Conservation (phyloP, 495 filamentous ascomycete genomes). For the Pyrenula massariospora region DNA sequence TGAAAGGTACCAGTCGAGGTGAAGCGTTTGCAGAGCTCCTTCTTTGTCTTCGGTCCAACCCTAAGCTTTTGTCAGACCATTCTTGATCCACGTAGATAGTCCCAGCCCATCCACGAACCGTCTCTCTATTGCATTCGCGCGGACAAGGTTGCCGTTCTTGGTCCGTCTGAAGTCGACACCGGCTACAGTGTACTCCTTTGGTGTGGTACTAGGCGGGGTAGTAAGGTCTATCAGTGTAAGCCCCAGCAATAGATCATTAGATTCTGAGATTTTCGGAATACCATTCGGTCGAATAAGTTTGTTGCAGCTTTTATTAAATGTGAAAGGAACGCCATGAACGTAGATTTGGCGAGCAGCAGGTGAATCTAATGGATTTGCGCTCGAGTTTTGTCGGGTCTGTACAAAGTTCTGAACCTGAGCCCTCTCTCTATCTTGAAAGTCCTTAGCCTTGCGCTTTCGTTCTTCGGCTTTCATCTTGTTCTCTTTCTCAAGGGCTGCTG, state of each 20-base stretch:
- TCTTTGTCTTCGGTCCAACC: constrained; percentile 51
- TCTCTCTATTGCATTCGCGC: constrained; percentile 36
- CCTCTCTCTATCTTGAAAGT: constrained; percentile 1
- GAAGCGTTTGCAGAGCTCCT: constrained; percentile 79
- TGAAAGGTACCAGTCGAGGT: constrained; percentile 75
- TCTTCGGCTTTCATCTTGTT: background rate
- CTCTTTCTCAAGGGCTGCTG: background rate
- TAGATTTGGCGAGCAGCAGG: constrained; percentile 49
- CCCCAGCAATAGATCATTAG: constrained; percentile 10
- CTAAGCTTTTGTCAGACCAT: constrained; percentile 16
- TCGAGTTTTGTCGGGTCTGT: constrained; percentile 17
- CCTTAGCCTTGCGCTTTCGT: background rate
- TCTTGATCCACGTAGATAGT: background rate
- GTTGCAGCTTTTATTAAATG: constrained; percentile 65
- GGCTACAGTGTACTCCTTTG: constrained; percentile 64
- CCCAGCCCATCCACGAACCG: constrained; percentile 1
- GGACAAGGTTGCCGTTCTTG: constrained; percentile 84
- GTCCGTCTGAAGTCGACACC: constrained; percentile 82
- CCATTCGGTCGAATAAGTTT: constrained; percentile 69
- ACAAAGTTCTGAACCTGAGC: constrained; percentile 29
- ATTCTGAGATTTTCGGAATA: constrained; percentile 26
- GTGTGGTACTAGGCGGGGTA: constrained; percentile 57
- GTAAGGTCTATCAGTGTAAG: constrained; percentile 48
- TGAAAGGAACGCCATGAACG: constrained; percentile 68
- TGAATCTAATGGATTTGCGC: constrained; percentile 22